Evolutionary conservation across 257 asterid genomes (phyloP), one percentile per base, ranked within the genome.

Genomic region (Galeopsis tetrahit): DNA sequence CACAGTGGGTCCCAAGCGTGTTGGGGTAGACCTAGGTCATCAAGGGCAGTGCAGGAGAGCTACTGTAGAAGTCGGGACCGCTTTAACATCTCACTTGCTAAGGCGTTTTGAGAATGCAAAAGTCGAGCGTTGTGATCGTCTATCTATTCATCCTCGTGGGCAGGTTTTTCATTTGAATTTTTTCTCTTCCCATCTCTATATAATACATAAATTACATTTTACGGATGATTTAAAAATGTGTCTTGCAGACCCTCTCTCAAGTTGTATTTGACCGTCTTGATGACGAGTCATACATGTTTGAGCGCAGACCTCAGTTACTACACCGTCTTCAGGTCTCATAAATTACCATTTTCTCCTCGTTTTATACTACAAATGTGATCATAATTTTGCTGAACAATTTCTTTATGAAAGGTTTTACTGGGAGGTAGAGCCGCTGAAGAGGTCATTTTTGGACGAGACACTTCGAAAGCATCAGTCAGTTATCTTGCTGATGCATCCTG

Each of bases 371-470:
- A 14, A 17, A 21, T 34, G 36, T 28, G 32, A 44, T 72, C 31
- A 35, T 72, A 61, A 21, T 55, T 15, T 7, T 9, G 8, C 52
- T 6, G 28, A 31, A 17, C 52, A 10, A 21, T 61, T 69, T 70
- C 46, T 43, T 33, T 73, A 14, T 69, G 66, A 82, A 55, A 94
- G 99, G 93, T 95, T 74, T 80, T 95, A 46, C 89, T 95, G 63
- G 99, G 96, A 70, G 98, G 96, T 40, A 88, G 99, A 85, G 98
- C 96, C 39, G 99, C 98, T 5, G 99, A 95, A 84, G 96, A 92
- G 81, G 92, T 95, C 33, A 86, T 95, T 60, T 95, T 79, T 34
- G 98, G 99, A 61, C 86, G 90, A 61, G 96, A 92, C 70, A 90
- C 99, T 49, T 95, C 99, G 46, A 85, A 75, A 76, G 98, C 97